Evolutionary conservation across 192 early-diverging fungal genomes (phyloP).

Genomic region (Paraglomus brasilianum): DNA sequence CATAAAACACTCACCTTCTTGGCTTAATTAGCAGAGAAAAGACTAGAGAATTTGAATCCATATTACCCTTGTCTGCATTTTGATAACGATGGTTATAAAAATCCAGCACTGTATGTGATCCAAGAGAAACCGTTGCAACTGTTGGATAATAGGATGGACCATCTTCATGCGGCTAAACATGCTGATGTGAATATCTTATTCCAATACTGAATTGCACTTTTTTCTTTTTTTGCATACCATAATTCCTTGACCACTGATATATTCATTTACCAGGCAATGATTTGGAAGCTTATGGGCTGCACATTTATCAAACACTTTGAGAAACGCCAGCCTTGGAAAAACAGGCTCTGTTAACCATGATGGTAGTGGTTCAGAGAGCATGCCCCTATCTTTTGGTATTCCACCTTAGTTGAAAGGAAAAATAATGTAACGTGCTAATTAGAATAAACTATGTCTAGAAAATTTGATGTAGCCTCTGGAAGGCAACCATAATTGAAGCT

Average conservation of each 20-base stretch:
- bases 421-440: not conserved
- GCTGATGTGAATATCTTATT: not conserved
- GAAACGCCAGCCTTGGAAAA: constrained; percentile 33
- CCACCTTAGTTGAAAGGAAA: constrained; percentile 28
- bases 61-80: not conserved
- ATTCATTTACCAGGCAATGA: constrained; percentile 54
- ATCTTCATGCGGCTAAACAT: constrained; percentile 46
- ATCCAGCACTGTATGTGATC: constrained; percentile 47
- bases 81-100: constrained; percentile 35
- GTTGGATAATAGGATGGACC: constrained; percentile 52
- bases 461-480: not conserved
- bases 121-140: constrained; percentile 49
- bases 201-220: not conserved
- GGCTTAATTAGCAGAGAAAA: constrained; percentile 48
- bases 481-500: not conserved
- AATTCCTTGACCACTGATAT: constrained; percentile 53
- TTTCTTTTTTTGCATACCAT: constrained; percentile 33
- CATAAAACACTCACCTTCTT: constrained; percentile 24
- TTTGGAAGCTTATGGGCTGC: constrained; percentile 36
- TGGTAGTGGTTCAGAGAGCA: constrained; percentile 46
- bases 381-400: constrained; percentile 36
- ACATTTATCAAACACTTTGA: constrained; percentile 35
- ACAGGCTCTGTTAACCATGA: constrained; percentile 37
- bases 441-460: not conserved
- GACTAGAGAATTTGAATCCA: constrained; percentile 16